A percentile compares a stretch with the other conserved stretches of the same genome.
Evolutionary conservation across 108 stramenopile genomes (phyloP).

Genomic region (Nitzschia inconspicua): DNA sequence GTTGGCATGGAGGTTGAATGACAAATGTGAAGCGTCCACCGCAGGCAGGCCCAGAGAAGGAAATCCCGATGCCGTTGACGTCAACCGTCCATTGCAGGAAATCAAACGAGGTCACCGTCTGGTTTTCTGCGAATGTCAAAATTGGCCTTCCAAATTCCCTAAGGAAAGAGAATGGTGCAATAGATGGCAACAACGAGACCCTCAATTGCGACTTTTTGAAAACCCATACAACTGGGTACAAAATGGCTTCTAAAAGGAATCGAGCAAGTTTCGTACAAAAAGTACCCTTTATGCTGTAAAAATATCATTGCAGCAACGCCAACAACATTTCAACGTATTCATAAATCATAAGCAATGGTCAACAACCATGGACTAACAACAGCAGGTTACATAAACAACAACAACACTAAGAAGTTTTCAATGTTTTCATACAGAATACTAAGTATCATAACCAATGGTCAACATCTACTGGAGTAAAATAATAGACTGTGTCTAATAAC

Average conservation of each 20-base stretch:
- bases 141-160: conserved; percentile 52
- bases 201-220: conserved; percentile 18
- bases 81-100: conserved; percentile 41
- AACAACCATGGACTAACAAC: too few relatives aligned
- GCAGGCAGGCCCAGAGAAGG: conserved; percentile 34
- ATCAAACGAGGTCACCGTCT: conserved; percentile 26
- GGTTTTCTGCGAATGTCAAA: conserved; percentile 61
- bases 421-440: too few relatives aligned
- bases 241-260: conserved; percentile 29
- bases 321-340: too few relatives aligned
- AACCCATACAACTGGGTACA: conserved; percentile 34
- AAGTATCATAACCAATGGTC: too few relatives aligned
- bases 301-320: too few relatives aligned
- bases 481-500: too few relatives aligned
- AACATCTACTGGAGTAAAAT: too few relatives aligned
- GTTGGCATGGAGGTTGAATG: conserved; percentile 33
- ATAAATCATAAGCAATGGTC: too few relatives aligned
- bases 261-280: too few relatives aligned
- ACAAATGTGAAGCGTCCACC: conserved; percentile 40
- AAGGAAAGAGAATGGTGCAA: conserved; percentile 46
- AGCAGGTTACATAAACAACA: too few relatives aligned
- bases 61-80: conserved; percentile 25
- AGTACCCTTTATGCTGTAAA: too few relatives aligned
- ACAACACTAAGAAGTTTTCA: too few relatives aligned
- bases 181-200: conserved; percentile 19